Percentiles rank a stretch among this genome's conserved stretches.
phyloP scores from a whole-genome alignment of 768 basidiomycete species.

The Xerocomellus intermedius region DNA sequence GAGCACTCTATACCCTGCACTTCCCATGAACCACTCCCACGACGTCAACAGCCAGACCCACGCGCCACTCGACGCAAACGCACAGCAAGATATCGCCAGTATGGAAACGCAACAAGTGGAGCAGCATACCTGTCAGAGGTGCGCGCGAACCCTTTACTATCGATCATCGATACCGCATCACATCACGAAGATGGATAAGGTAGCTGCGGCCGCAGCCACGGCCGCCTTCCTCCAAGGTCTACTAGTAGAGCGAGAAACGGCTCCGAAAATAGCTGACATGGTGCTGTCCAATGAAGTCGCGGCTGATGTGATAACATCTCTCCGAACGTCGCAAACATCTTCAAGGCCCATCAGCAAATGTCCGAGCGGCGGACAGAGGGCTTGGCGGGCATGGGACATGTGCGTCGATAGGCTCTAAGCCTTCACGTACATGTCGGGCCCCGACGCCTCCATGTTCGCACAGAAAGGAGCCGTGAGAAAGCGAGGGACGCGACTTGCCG shows the following conservation, averaged over 20 bases:
- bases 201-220: not conserved
- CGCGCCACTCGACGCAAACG: too few relatives aligned
- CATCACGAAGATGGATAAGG: not conserved
- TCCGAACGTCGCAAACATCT: not conserved
- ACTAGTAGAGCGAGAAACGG: not conserved
- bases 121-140: not conserved
- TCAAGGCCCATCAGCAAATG: not conserved
- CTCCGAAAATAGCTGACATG: not conserved
- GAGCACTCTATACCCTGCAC: not conserved
- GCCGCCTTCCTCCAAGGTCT: not conserved
- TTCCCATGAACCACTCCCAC: not conserved
- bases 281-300: not conserved
- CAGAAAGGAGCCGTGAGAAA: too few relatives aligned
- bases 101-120: not conserved
- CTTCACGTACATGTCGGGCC: not conserved
- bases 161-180: not conserved
- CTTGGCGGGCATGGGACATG: not conserved
- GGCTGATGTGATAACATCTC: not conserved
- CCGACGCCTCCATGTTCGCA: not conserved
- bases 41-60: not conserved
- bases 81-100: not conserved
- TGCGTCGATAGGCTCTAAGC: not conserved
- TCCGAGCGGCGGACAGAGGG: not conserved
- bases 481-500: not conserved
- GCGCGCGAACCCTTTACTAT: not conserved